These are phyloP conservation scores for Ustilago nuda DNA, from an alignment of 1,284 basidiomycete species.

Conservation along the genomic window DNA sequence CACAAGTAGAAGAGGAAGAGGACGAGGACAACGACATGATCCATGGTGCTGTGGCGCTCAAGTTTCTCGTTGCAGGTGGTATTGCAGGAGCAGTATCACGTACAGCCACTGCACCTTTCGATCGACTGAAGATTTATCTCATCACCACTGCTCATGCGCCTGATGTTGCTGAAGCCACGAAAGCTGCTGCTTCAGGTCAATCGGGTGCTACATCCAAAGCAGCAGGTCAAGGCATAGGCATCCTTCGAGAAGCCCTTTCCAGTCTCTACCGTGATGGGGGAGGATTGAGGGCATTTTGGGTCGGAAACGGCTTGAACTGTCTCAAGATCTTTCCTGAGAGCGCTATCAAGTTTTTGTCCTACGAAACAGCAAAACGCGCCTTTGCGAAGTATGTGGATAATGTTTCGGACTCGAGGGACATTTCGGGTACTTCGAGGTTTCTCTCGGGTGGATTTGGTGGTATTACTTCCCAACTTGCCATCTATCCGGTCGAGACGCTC, in stretches of 20 bases:
- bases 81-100: constrained; percentile 95
- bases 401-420: constrained; percentile 88
- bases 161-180: constrained; percentile 26
- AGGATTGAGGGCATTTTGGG: constrained; percentile 93
- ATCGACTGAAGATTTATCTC: constrained; percentile 95
- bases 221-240: constrained; percentile 69
- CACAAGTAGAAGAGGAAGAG: constrained; percentile 72
- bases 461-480: constrained; percentile 86
- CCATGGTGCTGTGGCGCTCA: constrained; percentile 80
- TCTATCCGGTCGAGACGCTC: constrained; percentile 68
- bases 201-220: constrained; percentile 34
- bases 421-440: constrained; percentile 91
- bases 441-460: constrained; percentile 95
- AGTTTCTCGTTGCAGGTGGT: constrained; percentile 92
- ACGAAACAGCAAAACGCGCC: constrained; percentile 94
- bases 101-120: constrained; percentile 96
- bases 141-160: constrained; percentile 77
- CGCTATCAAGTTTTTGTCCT: constrained; percentile 97
- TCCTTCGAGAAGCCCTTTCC: constrained; percentile 79
- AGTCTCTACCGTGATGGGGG: constrained; percentile 82
- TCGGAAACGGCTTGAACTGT: constrained; percentile 76
- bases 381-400: constrained; percentile 92
- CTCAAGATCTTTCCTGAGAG: constrained; percentile 87
- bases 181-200: constrained; percentile 11
- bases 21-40: constrained; percentile 75